Evolutionary conservation across 768 basidiomycete genomes (phyloP), one percentile per base, ranked within the genome.

Genomic region (Trametes punicea): DNA sequence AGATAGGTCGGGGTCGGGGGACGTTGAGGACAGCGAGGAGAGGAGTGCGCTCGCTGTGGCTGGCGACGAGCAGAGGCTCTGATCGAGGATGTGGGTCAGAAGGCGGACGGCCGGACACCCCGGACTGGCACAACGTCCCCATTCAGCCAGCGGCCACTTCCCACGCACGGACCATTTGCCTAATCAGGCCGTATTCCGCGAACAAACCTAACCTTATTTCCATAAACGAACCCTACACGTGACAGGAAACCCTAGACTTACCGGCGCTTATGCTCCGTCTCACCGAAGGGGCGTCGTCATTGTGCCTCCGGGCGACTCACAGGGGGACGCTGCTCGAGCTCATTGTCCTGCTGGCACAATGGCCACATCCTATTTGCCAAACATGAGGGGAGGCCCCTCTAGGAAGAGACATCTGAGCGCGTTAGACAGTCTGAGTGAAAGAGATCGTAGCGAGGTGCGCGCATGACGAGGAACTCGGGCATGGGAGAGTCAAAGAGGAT

Each of bases 111-210:
- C 62, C 61, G 65, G 62, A 55, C 50, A 39, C 58, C 59, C 58
- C 71, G 70, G 70, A 73, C 71, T 62, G 65, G 50, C 67, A 70
- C 72, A 72, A 58, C 70, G 69, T 70, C 65, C 65, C 70, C 72
- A 67, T 69, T 69, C 64, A 62, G 39, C 36, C 68, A 69, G 67
- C 69, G 71, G 44, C 46, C 0, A 0, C 9, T 66, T 73, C 73
- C 64, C 74, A 73, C 76, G 74, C 76, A 76, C 77, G 66, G 76
- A 73, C 76, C 76, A 69, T 25, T 46, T 48, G 6, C 60, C 56
- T 55, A 18, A 20, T 57, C n/a, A 26, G 60, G 60, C 13, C 39
- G 41, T 23, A 18, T 53, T 55, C 51, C 41, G 46, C 47, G 46
- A 48, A 51, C 60, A 64, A 64, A 57, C 60, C 58, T 73, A 72